phyloP scores from a whole-genome alignment of 192 early-diverging fungal genomes.

The Entomortierella lignicola region DNA sequence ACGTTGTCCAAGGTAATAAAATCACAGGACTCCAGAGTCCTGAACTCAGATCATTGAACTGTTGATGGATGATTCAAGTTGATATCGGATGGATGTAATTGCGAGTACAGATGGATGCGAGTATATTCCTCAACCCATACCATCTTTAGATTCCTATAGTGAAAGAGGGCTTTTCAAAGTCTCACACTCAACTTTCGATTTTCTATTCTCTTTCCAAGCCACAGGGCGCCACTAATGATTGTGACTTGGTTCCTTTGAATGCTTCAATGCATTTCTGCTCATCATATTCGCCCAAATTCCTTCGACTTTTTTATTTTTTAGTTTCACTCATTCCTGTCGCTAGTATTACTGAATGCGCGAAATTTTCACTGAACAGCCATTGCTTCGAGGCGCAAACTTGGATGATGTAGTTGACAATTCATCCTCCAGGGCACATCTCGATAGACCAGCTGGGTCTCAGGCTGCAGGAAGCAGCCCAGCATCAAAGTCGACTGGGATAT shows the following conservation, averaged over 20 bases:
- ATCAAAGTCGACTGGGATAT: slow-evolving; percentile 41
- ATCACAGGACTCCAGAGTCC: background rate
- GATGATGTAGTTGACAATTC: slow-evolving; percentile 55
- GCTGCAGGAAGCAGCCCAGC: slow-evolving; percentile 18
- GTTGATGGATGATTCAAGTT: background rate
- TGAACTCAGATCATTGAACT: background rate
- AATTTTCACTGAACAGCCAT: slow-evolving; percentile 64
- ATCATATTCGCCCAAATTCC: background rate
- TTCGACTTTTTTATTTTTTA: background rate
- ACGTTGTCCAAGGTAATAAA: background rate
- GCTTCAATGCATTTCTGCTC: background rate
- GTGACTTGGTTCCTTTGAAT: background rate
- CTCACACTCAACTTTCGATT: background rate
- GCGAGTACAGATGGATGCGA: background rate
- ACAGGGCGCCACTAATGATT: background rate
- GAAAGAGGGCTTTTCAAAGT: slow-evolving; percentile 13
- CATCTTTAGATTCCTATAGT: slow-evolving; percentile 32
- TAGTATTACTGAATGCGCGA: slow-evolving; percentile 38
- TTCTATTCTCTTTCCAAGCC: background rate
- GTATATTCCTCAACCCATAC: slow-evolving; percentile 2
- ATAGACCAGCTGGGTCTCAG: slow-evolving; percentile 16
- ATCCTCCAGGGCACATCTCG: slow-evolving; percentile 35
- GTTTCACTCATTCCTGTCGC: background rate
- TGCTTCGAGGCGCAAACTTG: slow-evolving; percentile 52
- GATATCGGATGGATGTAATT: slow-evolving; percentile 17